These are phyloP conservation scores for Venturia nashicola DNA, from an alignment of 2,329 filamentous ascomycete species.

Conservation along the genomic window DNA sequence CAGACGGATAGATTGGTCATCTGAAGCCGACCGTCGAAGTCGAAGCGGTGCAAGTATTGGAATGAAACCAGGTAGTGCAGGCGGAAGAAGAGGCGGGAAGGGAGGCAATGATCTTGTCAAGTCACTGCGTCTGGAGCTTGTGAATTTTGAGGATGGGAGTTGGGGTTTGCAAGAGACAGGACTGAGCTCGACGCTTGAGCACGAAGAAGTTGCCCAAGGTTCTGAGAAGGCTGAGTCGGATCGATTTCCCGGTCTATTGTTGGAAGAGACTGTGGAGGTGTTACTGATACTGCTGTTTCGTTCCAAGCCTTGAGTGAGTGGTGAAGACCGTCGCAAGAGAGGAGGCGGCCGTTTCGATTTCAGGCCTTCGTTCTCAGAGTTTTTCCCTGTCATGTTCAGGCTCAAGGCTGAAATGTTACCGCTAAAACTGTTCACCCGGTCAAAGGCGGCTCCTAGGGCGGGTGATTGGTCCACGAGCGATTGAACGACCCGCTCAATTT, in stretches of 20 bases:
- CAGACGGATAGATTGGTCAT: conserved; percentile 2
- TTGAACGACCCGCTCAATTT: conserved; percentile 18
- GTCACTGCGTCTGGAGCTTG: not conserved
- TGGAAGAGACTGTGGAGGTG: not conserved
- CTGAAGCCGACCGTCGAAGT: not conserved
- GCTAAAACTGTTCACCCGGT: conserved; percentile 12
- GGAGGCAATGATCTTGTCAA: conserved; percentile 1
- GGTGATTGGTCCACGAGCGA: conserved; percentile 11
- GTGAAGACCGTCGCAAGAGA: not conserved
- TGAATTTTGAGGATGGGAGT: not conserved
- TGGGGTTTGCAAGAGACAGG: not conserved
- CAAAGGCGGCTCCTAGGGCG: conserved; percentile 17
- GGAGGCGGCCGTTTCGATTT: not conserved
- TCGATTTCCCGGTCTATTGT: not conserved
- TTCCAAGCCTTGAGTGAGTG: not conserved
- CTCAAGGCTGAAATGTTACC: conserved; percentile 1
- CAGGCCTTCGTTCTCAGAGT: not conserved
- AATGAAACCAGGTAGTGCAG: not conserved
- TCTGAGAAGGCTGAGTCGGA: conserved; percentile 2
- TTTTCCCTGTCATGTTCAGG: not conserved
- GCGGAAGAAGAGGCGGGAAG: not conserved
- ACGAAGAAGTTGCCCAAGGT: not conserved
- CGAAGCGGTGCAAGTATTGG: not conserved
- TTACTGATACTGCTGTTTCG: not conserved
- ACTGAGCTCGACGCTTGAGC: not conserved